A percentile compares a stretch with the other conserved stretches of the same genome.
Evolutionary conservation across 768 basidiomycete species (phyloP).

Genomic region (Strobilomyces dryophilus): DNA sequence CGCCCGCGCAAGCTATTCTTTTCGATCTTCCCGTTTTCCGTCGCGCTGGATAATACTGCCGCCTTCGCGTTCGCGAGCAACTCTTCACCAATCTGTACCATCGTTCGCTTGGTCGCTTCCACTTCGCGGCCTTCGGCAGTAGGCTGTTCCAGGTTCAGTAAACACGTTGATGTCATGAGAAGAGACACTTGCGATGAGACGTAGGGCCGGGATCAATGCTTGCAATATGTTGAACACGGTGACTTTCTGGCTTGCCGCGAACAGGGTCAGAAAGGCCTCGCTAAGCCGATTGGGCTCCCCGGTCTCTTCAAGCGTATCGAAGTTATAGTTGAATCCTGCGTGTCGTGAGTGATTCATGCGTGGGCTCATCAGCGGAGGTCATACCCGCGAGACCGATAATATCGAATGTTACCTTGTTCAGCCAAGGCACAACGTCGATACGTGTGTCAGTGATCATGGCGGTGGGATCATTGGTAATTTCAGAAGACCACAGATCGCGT

Average conservation of each 20-base stretch:
- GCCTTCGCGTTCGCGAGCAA: conserved; percentile 50
- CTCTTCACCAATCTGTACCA: conserved; percentile 47
- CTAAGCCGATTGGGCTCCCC: conserved; percentile 29
- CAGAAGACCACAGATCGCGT: conserved; percentile 43
- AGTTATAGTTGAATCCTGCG: conserved; percentile 38
- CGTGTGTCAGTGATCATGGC: conserved; percentile 11
- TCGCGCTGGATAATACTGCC: conserved; percentile 22
- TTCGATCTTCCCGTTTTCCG: conserved; percentile 29
- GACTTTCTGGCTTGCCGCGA: conserved; percentile 10
- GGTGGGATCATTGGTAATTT: conserved; percentile 28
- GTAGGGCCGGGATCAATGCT: conserved; percentile 34
- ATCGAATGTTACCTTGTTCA: conserved; percentile 36
- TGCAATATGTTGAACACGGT: conserved; percentile 31
- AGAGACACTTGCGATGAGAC: conserved; percentile 33
- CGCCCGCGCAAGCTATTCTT: conserved; percentile 27
- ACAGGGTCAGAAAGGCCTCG: conserved; percentile 32
- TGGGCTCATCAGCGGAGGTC: not conserved
- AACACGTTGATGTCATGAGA: not conserved
- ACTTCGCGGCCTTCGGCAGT: conserved; percentile 16
- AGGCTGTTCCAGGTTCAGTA: conserved; percentile 15
- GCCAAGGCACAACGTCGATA: conserved; percentile 33
- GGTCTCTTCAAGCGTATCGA: conserved; percentile 28
- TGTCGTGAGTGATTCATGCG: not conserved
- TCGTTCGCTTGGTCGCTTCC: conserved; percentile 34
- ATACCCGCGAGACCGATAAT: conserved; percentile 40